These are phyloP conservation scores for Phenoliferia sp. DNA, from an alignment of 1,284 basidiomycete species.

Conservation along the genomic window DNA sequence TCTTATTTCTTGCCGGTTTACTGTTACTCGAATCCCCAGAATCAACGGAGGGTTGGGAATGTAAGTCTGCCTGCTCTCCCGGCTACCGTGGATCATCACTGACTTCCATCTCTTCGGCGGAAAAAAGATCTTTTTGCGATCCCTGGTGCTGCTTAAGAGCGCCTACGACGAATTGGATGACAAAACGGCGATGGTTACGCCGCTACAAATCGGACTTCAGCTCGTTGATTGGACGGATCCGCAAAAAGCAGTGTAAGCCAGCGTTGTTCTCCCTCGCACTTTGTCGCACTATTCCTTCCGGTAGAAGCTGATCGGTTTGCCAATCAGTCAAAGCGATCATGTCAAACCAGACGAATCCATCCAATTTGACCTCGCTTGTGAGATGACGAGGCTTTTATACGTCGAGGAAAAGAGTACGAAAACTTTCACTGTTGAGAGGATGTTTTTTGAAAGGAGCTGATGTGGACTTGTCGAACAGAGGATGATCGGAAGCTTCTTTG, in stretches of 20 bases:
- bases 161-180: constrained; percentile 63
- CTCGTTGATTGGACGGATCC: constrained; percentile 94
- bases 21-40: constrained; percentile 73
- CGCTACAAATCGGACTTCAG: constrained; percentile 73
- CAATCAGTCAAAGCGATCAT: constrained; percentile 43
- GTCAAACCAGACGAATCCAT: constrained; percentile 46
- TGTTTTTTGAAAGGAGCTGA: constrained; percentile 37
- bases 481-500: constrained; percentile 76
- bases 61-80: constrained; percentile 47
- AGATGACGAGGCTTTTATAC: constrained; percentile 59
- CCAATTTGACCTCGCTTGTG: constrained; percentile 73
- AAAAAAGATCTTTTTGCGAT: constrained; percentile 68
- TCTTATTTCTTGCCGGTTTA: constrained; percentile 95
- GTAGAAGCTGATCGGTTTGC: too few species aligned
- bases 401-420: constrained; percentile 49
- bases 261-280: not conserved
- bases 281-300: too few species aligned
- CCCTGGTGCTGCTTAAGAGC: constrained; percentile 64
- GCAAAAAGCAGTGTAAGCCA: constrained; percentile 64
- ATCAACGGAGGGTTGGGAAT: constrained; percentile 71
- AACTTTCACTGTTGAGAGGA: constrained; percentile 30
- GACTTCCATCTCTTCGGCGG: not conserved
- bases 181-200: constrained; percentile 67
- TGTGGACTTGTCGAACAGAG: constrained; percentile 48
- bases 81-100: not conserved